These are phyloP conservation scores for Prunus mongolica DNA, from an alignment of 306 rosid species.

Conservation along the genomic window DNA sequence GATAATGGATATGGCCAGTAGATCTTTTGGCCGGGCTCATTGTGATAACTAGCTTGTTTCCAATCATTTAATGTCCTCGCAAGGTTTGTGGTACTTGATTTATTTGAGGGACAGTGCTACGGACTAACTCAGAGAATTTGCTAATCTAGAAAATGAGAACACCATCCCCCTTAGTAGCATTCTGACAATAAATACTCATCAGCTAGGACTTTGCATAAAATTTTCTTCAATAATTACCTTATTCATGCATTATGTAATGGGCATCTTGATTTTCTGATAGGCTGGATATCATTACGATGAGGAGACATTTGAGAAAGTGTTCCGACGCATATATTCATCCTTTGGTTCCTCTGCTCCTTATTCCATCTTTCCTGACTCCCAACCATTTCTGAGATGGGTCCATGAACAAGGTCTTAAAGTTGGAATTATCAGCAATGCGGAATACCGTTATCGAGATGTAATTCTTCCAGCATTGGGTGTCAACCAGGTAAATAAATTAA, in stretches of 20 bases:
- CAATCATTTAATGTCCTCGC: slow-evolving; percentile 5
- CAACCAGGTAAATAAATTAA: slow-evolving; percentile 44
- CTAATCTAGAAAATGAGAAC: slow-evolving; percentile 2
- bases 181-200: neutral
- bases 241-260: neutral
- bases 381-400: slow-evolving; percentile 88
- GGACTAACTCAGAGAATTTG: neutral
- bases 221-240: neutral
- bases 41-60: slow-evolving; percentile 11
- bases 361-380: slow-evolving; percentile 70
- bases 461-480: slow-evolving; percentile 86
- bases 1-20: slow-evolving; percentile 25
- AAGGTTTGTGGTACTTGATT: neutral
- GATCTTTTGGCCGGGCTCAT: neutral
- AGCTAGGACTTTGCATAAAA: neutral
- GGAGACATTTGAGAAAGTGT: slow-evolving; percentile 96
- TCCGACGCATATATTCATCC: slow-evolving; percentile 79
- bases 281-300: slow-evolving; percentile 94
- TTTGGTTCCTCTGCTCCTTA: slow-evolving; percentile 98
- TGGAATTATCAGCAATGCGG: slow-evolving; percentile 85
- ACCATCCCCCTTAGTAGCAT: neutral
- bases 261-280: slow-evolving; percentile 45
- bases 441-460: slow-evolving; percentile 80
- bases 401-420: slow-evolving; percentile 71
- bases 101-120: slow-evolving; percentile 2